phyloP scores from a whole-genome alignment of 129 eudicot species.

The Deinandra increscens region DNA sequence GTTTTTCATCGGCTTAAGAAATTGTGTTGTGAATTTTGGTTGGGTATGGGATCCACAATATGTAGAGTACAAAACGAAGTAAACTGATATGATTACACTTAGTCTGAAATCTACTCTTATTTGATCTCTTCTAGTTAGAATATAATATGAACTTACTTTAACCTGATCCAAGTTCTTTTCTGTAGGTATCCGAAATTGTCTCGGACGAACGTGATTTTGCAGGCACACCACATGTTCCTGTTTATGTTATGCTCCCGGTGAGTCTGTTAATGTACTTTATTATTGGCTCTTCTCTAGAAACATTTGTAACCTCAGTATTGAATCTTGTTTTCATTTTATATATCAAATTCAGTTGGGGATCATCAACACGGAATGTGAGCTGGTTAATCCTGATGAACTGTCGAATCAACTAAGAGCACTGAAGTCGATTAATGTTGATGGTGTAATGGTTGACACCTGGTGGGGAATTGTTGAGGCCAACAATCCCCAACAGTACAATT shows the following conservation, averaged over 20 bases:
- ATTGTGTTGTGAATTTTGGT: too few relatives aligned
- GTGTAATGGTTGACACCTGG: constrained; percentile 96
- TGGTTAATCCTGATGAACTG: constrained; percentile 57
- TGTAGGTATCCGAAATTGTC: constrained; percentile 35
- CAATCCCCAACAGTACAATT: constrained; percentile 65
- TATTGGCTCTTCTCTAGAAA: not conserved
- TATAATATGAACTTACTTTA: constrained; percentile 2
- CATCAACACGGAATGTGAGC: constrained; percentile 66
- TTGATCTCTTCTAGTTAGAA: too few relatives aligned
- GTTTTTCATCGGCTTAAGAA: too few relatives aligned
- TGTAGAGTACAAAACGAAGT: too few relatives aligned
- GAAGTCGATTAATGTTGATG: constrained; percentile 74
- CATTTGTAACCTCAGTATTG: not conserved
- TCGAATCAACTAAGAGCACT: constrained; percentile 45
- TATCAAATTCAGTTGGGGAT: constrained; percentile 53
- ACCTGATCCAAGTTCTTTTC: constrained; percentile 5
- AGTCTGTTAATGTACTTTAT: constrained; percentile 28
- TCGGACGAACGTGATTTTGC: constrained; percentile 59
- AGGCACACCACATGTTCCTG: constrained; percentile 71
- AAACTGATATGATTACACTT: too few relatives aligned
- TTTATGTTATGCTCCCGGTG: constrained; percentile 79
- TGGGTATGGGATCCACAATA: too few relatives aligned
- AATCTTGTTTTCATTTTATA: not conserved
- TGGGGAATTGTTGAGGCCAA: constrained; percentile 89
- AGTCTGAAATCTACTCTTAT: too few relatives aligned